Evolutionary conservation across 768 basidiomycete genomes (phyloP).

Genomic region (Candolleomyces aberdarensis): DNA sequence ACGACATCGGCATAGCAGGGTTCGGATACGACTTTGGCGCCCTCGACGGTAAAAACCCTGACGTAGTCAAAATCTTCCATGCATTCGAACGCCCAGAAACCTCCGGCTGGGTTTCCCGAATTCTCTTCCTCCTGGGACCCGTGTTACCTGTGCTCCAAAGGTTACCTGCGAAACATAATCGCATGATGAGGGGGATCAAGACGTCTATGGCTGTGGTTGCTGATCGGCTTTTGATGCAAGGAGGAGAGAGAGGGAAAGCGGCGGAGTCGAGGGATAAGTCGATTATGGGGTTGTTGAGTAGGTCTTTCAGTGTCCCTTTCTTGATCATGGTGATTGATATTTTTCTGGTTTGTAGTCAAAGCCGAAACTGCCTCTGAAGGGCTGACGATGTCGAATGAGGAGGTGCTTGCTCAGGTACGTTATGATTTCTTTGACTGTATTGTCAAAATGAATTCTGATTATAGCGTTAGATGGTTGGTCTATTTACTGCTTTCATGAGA

Average conservation of each 20-base stretch:
- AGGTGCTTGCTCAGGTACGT: constrained; percentile 33
- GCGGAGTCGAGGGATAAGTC: constrained; percentile 37
- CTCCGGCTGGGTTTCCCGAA: constrained; percentile 22
- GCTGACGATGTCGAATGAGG: constrained; percentile 33
- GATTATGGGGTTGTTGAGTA: constrained; percentile 36
- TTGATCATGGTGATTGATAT: not conserved
- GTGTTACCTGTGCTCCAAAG: constrained; percentile 32
- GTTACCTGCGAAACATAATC: constrained; percentile 34
- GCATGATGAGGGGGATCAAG: constrained; percentile 27
- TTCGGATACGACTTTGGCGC: constrained; percentile 57
- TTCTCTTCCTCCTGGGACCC: constrained; percentile 33
- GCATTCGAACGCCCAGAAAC: constrained; percentile 24
- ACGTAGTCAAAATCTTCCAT: constrained; percentile 40
- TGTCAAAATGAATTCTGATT: too few relatives aligned
- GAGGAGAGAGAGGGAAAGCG: constrained; percentile 14
- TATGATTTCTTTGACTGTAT: not conserved
- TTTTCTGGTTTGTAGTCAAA: constrained; percentile 24
- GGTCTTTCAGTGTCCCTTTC: constrained; percentile 7
- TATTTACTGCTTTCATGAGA: not conserved
- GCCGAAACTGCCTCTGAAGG: constrained; percentile 28
- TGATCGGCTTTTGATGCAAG: constrained; percentile 31
- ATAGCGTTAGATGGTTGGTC: constrained; percentile 34
- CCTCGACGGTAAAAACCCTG: constrained; percentile 43
- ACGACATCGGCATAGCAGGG: constrained; percentile 56
- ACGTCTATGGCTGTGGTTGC: constrained; percentile 37